Conservation (phyloP, 345 rosid genomes). For the Cardiospermum halicacabum region DNA sequence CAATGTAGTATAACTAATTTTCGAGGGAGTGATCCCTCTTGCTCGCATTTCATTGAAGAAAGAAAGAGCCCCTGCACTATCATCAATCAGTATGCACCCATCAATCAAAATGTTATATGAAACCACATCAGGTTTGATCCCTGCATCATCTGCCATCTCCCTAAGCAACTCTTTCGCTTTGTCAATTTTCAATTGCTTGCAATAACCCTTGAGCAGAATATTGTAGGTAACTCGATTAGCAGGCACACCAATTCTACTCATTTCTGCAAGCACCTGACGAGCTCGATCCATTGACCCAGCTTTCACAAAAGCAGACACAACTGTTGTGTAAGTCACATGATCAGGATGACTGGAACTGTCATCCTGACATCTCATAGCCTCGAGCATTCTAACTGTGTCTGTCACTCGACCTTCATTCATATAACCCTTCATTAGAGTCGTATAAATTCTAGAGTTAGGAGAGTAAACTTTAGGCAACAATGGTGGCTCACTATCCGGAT, state of each 20-base stretch:
- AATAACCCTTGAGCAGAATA: slow-evolving; percentile 87
- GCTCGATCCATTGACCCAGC: slow-evolving; percentile 81
- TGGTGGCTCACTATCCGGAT: slow-evolving; percentile 44
- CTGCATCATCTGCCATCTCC: slow-evolving; percentile 55
- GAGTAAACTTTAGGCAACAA: slow-evolving; percentile 56
- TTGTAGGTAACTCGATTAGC: slow-evolving; percentile 84
- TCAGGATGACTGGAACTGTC: slow-evolving; percentile 73
- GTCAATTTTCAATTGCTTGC: slow-evolving; percentile 70
- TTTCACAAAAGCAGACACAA: slow-evolving; percentile 79
- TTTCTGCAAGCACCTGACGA: slow-evolving; percentile 71
- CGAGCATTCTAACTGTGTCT: slow-evolving; percentile 71
- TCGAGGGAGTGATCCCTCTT: slow-evolving; percentile 70
- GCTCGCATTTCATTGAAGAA: slow-evolving; percentile 86
- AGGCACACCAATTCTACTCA: slow-evolving; percentile 72
- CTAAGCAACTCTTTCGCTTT: slow-evolving; percentile 66
- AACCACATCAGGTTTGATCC: slow-evolving; percentile 82
- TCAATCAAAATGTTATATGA: slow-evolving; percentile 80
- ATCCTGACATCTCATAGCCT: slow-evolving; percentile 78
- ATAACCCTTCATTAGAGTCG: slow-evolving; percentile 93
- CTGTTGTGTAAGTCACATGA: slow-evolving; percentile 85
- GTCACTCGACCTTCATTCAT: slow-evolving; percentile 75
- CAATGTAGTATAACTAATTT: slow-evolving; percentile 89
- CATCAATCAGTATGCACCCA: slow-evolving; percentile 84
- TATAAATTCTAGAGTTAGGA: slow-evolving; percentile 78
- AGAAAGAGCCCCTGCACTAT: slow-evolving; percentile 76